Base-by-base conservation (phyloP, 2,329 filamentous ascomycete genomes). In the Fusarium buharicum region DNA sequence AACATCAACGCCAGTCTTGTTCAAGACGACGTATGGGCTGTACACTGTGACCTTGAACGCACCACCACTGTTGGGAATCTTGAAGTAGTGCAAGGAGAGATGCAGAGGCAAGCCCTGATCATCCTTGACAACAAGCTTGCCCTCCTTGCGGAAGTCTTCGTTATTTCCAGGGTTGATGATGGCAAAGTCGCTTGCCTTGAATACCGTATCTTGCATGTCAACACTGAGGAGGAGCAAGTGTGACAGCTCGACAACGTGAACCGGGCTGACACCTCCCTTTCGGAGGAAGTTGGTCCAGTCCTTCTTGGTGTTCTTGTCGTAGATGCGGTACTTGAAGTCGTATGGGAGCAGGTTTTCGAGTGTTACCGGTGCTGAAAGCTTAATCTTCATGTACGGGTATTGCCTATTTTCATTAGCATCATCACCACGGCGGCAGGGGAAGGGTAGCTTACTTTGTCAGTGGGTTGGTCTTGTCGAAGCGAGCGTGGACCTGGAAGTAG, bases 241-340 rank as follows among this genome's bases (percentile, higher is more conserved):
- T 1, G 94, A 97, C 17, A 99, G 82, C 76, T 99, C 94, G 16
- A 98, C 94, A 10, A 98, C 93, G 73, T 99, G 95, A 0, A 99
- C 93, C 1, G 96, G 96, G 74, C 95, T 99, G 53, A 98, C 90
- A 13, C 96, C 96, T 22, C 96, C 95, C 76, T 97, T 98, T 54
- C 95, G 88, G 41, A 99, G 80, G 78, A 99, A 99, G 75, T 99
- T 99, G 5, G 92, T 96, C 95, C 95, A 99, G 74, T 99, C 95
- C 74, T 96, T 97, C 81, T 94, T 96, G 0, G 93, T 97, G 75
- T 97, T 96, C 79, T 96, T 97, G 80, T 99, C 95, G 72, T 98
- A 99, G 51, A 99, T 98, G 51, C 94, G 88, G 75, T 99, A 99
- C 77, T 99, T 98, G 86, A 99, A 99, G 76, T 99, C 95, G 73